Conservation (phyloP, 345 rosid species). For the Microthlaspi erraticum region DNA sequence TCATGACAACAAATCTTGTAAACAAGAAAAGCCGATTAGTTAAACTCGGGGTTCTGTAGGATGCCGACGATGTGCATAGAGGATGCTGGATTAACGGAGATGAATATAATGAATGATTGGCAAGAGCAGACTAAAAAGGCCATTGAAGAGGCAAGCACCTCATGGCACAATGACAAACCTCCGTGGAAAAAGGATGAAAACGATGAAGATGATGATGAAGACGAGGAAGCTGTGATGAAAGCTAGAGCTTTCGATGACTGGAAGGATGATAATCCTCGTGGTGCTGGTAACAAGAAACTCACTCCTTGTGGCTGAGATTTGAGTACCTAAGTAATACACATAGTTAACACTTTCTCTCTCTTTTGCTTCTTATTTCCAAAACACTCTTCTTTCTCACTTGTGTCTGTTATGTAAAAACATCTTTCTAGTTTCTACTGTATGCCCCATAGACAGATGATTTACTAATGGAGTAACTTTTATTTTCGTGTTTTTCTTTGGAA, state of each 20-base stretch:
- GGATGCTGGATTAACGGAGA: constrained; percentile 94
- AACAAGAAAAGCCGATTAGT: neutral
- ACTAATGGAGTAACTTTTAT: neutral
- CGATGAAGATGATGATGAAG: constrained; percentile 73
- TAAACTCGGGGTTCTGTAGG: constrained; percentile 48
- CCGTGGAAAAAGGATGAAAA: constrained; percentile 63
- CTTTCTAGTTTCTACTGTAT: constrained; percentile 11
- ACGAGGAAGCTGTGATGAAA: constrained; percentile 71
- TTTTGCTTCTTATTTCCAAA: neutral
- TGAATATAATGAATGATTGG: constrained; percentile 93
- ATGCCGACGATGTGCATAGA: constrained; percentile 99
- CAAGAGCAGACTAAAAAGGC: constrained; percentile 78
- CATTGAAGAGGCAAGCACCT: constrained; percentile 89
- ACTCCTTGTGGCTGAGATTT: constrained; percentile 83
- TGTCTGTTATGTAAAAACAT: constrained; percentile 24
- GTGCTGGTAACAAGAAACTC: constrained; percentile 96
- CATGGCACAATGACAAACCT: constrained; percentile 78
- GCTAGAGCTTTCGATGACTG: constrained; percentile 95
- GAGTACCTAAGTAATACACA: neutral
- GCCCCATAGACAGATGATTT: neutral
- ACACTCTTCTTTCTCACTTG: neutral
- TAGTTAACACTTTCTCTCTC: neutral
- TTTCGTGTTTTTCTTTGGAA: neutral
- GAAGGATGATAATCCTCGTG: constrained; percentile 98
- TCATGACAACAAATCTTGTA: neutral